These are phyloP conservation scores for Anthoceros angustus DNA, from an alignment of 225 moss, liverwort and hornwort genomes.

Conservation along the genomic window DNA sequence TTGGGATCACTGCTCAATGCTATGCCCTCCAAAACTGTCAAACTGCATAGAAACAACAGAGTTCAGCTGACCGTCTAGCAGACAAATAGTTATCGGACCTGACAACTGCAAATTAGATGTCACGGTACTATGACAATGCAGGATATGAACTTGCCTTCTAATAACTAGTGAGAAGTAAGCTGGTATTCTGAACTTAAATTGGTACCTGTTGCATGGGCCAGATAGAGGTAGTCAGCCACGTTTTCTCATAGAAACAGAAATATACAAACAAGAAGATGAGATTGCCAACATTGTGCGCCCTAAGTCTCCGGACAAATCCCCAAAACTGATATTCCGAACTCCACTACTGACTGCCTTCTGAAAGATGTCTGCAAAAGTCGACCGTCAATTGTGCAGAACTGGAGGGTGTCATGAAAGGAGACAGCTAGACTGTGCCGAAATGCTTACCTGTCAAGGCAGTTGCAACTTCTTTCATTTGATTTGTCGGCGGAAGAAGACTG, in stretches of 20 bases:
- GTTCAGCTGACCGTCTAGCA: neutral
- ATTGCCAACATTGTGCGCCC: slow-evolving; percentile 68
- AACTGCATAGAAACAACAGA: slow-evolving; percentile 30
- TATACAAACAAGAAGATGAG: neutral
- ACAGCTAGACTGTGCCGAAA: neutral
- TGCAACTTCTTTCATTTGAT: slow-evolving; percentile 20
- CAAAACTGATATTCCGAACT: slow-evolving; percentile 90
- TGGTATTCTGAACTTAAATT: slow-evolving; percentile 79
- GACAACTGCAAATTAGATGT: neutral
- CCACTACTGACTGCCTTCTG: slow-evolving; percentile 88
- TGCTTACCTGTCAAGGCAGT: slow-evolving; percentile 29
- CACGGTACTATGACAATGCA: neutral
- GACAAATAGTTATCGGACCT: neutral
- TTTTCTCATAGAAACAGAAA: neutral
- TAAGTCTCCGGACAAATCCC: slow-evolving; percentile 80
- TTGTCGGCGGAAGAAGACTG: slow-evolving; percentile 28
- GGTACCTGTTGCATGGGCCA: slow-evolving; percentile 39
- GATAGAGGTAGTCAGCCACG: neutral
- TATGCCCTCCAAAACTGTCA: slow-evolving; percentile 96
- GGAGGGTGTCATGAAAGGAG: neutral
- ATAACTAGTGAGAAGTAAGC: slow-evolving; percentile 93
- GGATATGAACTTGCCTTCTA: slow-evolving; percentile 42
- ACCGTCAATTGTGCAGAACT: neutral
- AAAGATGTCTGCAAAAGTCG: slow-evolving; percentile 49
- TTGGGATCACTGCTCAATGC: slow-evolving; percentile 81